Evolutionary conservation across 768 basidiomycete species (phyloP).

Genomic region (Lentinula aciculospora): DNA sequence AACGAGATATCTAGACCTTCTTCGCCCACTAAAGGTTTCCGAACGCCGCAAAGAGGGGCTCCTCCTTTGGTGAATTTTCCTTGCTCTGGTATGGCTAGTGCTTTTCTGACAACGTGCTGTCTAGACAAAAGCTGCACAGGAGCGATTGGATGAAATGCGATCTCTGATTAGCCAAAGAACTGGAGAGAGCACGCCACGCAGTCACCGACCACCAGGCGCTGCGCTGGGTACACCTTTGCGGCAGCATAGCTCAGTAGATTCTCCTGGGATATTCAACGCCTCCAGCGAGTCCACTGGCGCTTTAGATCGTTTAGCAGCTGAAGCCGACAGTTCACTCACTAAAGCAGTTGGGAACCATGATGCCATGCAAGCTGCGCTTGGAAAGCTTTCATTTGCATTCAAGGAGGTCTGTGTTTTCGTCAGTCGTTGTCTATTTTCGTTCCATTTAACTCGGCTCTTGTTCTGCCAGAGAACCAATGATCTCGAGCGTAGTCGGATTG

Average conservation of each 20-base stretch:
- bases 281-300: slow-evolving; percentile 23
- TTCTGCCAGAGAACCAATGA: slow-evolving; percentile 53
- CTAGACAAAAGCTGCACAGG: slow-evolving; percentile 71
- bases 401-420: slow-evolving; percentile 44
- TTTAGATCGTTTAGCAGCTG: slow-evolving; percentile 48
- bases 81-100: slow-evolving; percentile 1
- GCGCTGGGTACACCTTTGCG: slow-evolving; percentile 26
- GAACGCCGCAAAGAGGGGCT: slow-evolving; percentile 38
- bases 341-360: slow-evolving; percentile 52
- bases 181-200: slow-evolving; percentile 44
- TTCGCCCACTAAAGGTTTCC: slow-evolving; percentile 54
- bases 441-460: background rate
- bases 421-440: background rate
- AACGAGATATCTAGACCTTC: slow-evolving; percentile 37
- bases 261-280: background rate
- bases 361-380: slow-evolving; percentile 44
- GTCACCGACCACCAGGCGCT: slow-evolving; percentile 34
- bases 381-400: slow-evolving; percentile 42
- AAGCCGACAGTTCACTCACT: slow-evolving; percentile 53
- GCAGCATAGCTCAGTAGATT: slow-evolving; percentile 10
- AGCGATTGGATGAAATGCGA: slow-evolving; percentile 81
- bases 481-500: slow-evolving; percentile 53
- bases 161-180: slow-evolving; percentile 61
- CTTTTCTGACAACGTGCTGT: background rate
- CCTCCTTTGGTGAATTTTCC: slow-evolving; percentile 33